phyloP scores from a whole-genome alignment of 305 asterid species.

The Coffea humblotiana region DNA sequence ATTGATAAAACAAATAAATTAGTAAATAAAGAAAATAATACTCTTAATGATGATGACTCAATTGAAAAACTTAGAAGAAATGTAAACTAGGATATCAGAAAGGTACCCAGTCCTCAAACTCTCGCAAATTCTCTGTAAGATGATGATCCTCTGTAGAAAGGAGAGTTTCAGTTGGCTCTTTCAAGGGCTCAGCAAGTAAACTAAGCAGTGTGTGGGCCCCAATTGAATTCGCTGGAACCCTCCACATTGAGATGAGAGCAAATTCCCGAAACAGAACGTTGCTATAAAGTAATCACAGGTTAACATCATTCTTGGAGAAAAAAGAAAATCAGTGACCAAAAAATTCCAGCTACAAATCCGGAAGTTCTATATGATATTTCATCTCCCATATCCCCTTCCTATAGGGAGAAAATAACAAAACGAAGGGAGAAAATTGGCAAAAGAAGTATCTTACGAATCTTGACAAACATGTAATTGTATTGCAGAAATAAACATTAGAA shows the following conservation, averaged over 20 bases:
- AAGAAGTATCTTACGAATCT: conserved; percentile 11
- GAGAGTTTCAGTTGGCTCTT: conserved; percentile 66
- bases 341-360: neutral
- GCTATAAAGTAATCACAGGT: conserved; percentile 47
- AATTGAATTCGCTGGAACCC: conserved; percentile 88
- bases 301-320: conserved; percentile 12
- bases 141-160: conserved; percentile 56
- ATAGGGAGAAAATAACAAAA: neutral
- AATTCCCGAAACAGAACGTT: conserved; percentile 94
- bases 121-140: conserved; percentile 72
- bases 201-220: conserved; percentile 96
- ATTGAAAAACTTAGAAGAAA: conserved; percentile 18
- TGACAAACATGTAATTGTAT: neutral
- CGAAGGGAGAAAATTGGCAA: neutral
- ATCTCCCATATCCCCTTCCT: neutral
- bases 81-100: conserved; percentile 17
- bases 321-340: conserved; percentile 2
- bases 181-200: conserved; percentile 97
- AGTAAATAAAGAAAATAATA: conserved; percentile 11
- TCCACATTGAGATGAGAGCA: conserved; percentile 97
- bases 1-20: conserved; percentile 25
- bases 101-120: conserved; percentile 96
- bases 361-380: neutral
- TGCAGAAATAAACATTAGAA: neutral
- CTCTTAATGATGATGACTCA: conserved; percentile 10